Base-by-base conservation (phyloP, 2,329 filamentous ascomycete genomes). In the Pseudogymnoascus sp. region DNA sequence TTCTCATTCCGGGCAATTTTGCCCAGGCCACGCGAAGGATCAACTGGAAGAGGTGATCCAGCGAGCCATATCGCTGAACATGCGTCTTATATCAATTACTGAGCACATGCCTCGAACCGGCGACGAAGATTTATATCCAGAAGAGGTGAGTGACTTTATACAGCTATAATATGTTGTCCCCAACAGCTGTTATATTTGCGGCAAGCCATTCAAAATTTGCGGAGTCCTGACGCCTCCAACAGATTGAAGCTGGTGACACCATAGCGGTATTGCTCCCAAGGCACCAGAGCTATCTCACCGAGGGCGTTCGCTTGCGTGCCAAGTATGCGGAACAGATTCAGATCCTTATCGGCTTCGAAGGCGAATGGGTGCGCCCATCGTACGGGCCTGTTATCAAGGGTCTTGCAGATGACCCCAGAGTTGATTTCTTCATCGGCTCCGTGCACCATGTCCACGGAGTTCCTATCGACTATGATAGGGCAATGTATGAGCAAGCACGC, bases 1-100 rank as follows among this genome's bases (percentile, higher is more conserved):
- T 75, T 96, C 91, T 71, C 94, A 99, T 77, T 97, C 94, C 37
- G 94, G 94, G 65, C 90, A 99, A 73, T 99, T 99, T 78, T 99
- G 94, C 77, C 87, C 87, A 8, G 85, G 88, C 67, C 94, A 99
- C 77, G 94, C 94, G 58, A 85, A 88, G 71, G 85, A 96, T 72
- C 81, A 85, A 18, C 82, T 99, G 8, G 93, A 97, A 73, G 86
- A 91, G 66, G 84, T 97, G 57, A 79, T 97, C 67, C 82, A 86
- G 70, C 82, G 86, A 11, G 93, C 93, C 65, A 90, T 97, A 67
- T 75, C 80, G 57, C 81, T 88, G 64, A 87, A 88, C 43, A 94
- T 95, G 81, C 84, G 85, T 64, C 88, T 88, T 18, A 91, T 97
- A 71, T 91, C 88, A 20, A 75, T 99, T 62, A 96, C 92, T 1